Evolutionary conservation across 345 rosid genomes (phyloP), one percentile per base, ranked within the genome.

Genomic region (Moricandia moricandioides): DNA sequence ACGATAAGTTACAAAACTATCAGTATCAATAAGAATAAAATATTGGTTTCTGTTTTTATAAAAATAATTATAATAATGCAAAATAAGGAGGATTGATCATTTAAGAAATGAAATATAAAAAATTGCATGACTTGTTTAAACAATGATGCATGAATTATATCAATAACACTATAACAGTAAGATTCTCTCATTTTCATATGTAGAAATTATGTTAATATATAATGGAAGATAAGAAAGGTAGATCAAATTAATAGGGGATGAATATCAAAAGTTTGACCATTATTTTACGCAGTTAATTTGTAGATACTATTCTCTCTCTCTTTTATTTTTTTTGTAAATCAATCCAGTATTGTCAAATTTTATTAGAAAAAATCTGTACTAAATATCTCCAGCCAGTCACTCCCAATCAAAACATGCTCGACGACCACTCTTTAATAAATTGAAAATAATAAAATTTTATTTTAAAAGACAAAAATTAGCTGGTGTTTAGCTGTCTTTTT

Each of bases 291-390:
- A 57, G 14, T 35, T 33, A 21, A 63, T 0, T 51, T 60, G 43
- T 24, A 70, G 54, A 65, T 77, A 45, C 35, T 51, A 45, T 71
- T 57, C 67, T 33, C 31, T 52, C n/a, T n/a, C n/a, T n/a, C n/a
- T n/a, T n/a, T n/a, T n/a, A n/a, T n/a, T n/a, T n/a, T 70, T 33
- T 52, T 26, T 63, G 26, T 18, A 62, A 27, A 37, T 63, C 8
- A 47, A n/a, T 14, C 54, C 54, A 47, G 2, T 47, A 14, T 11
- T 40, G 18, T 14, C 54, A 5, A 3, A 47, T 47, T 47, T 47
- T 4, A 18, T 47, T 47, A 45, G 51, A 6, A 47, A 47, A 10
- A 47, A 47, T 5, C 7, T 14, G 4, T 47, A 47, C n/a, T 47
- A 47, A 8, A 14, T n/a, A 47, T 4, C 21, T 62, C 0, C 12